Conservation (phyloP, 768 basidiomycete genomes). For the Daedaleopsis nitida region DNA sequence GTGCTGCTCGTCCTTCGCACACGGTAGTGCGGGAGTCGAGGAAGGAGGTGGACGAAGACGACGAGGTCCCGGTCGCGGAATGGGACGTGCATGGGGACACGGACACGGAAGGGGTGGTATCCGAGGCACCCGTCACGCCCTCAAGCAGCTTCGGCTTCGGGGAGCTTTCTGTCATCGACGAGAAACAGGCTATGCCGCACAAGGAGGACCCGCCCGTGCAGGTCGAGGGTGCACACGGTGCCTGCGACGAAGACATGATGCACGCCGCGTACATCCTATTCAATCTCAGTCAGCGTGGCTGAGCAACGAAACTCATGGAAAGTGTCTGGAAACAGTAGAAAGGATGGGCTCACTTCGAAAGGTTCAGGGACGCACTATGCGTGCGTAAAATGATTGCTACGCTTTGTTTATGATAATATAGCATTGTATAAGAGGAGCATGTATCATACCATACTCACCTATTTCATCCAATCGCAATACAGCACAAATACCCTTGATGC, state of each 20-base stretch:
- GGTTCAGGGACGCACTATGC: background rate
- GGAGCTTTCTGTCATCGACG: conserved; percentile 25
- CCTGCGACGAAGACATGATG: conserved; percentile 66
- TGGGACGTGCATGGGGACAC: conserved; percentile 24
- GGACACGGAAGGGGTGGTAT: conserved; percentile 13
- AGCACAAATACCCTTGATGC: background rate
- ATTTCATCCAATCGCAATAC: background rate
- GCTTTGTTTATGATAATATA: conserved; percentile 14
- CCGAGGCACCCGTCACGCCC: conserved; percentile 14
- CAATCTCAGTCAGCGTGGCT: conserved; percentile 43
- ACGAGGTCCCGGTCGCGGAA: conserved; percentile 67
- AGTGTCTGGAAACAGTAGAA: too few species aligned
- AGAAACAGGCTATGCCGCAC: conserved; percentile 4
- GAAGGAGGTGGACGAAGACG: conserved; percentile 28
- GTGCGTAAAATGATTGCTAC: background rate
- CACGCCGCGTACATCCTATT: conserved; percentile 69
- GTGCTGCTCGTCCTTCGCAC: conserved; percentile 23
- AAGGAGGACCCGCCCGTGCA: background rate
- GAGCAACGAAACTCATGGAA: background rate
- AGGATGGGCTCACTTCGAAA: too few species aligned
- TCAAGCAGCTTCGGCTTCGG: conserved; percentile 48
- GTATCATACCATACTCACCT: conserved; percentile 11
- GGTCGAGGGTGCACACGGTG: conserved; percentile 20
- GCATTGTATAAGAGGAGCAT: conserved; percentile 15
- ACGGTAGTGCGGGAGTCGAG: conserved; percentile 38